These are phyloP conservation scores for Phytophthora syringae DNA, from an alignment of 352 stramenopile species.

Conservation along the genomic window DNA sequence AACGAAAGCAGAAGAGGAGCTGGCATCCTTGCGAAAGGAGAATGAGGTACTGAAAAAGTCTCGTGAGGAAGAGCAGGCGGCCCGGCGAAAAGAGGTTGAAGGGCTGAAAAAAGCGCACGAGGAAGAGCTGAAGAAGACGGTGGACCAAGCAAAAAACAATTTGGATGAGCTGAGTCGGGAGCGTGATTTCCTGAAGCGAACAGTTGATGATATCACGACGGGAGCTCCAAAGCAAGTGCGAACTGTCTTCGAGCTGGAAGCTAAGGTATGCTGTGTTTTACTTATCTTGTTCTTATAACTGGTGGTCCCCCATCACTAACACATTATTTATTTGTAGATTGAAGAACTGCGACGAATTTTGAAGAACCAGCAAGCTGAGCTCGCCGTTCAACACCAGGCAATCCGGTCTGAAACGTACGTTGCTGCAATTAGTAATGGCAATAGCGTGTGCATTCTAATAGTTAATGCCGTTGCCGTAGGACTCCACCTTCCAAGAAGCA, in stretches of 20 bases:
- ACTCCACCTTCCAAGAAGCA: constrained; percentile 29
- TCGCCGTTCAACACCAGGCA: background rate
- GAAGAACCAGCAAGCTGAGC: constrained; percentile 5
- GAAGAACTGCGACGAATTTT: constrained; percentile 6
- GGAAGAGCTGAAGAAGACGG: constrained; percentile 13
- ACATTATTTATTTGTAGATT: constrained; percentile 15
- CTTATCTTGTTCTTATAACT: background rate
- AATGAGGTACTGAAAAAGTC: constrained; percentile 15
- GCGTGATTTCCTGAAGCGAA: constrained; percentile 12
- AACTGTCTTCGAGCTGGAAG: constrained; percentile 20
- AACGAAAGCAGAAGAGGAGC: constrained; percentile 3
- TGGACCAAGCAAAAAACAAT: constrained; percentile 17
- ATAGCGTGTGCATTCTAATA: background rate
- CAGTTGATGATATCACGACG: constrained; percentile 15
- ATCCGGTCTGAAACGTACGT: constrained; percentile 22
- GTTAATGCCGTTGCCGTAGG: constrained; percentile 12
- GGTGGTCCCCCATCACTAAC: background rate
- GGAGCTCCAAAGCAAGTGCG: constrained; percentile 23
- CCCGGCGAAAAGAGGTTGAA: constrained; percentile 9
- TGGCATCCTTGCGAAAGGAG: constrained; percentile 11
- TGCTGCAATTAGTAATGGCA: background rate
- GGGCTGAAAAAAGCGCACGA: constrained; percentile 11
- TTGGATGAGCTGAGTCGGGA: constrained; percentile 14
- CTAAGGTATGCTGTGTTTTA: constrained; percentile 14
- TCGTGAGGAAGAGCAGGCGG: constrained; percentile 20